These are phyloP conservation scores for Cryoendolithus antarcticus DNA, from an alignment of 2,329 filamentous ascomycete genomes.

Conservation along the genomic window DNA sequence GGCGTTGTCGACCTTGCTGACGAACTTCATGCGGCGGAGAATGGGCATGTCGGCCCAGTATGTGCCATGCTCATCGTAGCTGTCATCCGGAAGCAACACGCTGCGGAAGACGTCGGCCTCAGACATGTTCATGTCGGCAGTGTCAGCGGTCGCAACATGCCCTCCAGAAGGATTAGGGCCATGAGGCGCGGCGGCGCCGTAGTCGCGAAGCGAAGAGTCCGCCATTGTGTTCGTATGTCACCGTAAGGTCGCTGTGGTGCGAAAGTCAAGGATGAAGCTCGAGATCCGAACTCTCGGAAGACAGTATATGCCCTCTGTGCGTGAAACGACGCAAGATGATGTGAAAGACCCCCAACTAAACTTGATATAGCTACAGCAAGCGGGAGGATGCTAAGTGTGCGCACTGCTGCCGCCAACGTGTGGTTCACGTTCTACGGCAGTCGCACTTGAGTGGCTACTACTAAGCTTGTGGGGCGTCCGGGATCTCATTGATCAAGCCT, in stretches of 20 bases:
- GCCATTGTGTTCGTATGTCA: slow-evolving; percentile 9
- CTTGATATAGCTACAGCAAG: too few relatives aligned
- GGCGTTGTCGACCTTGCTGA: slow-evolving; percentile 56
- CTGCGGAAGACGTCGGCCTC: slow-evolving; percentile 60
- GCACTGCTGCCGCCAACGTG: too few relatives aligned
- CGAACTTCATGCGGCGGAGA: slow-evolving; percentile 58
- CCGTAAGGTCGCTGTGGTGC: too few relatives aligned
- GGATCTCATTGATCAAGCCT: too few relatives aligned
- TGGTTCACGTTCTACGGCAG: too few relatives aligned
- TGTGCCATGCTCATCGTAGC: slow-evolving; percentile 65
- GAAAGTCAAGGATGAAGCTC: too few relatives aligned
- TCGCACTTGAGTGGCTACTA: too few relatives aligned
- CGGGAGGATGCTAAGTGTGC: too few relatives aligned
- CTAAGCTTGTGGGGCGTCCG: too few relatives aligned
- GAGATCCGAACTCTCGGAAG: too few relatives aligned
- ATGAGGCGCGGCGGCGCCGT: slow-evolving; percentile 36
- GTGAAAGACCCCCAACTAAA: not conserved
- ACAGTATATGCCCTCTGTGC: too few relatives aligned
- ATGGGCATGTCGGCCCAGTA: slow-evolving; percentile 89
- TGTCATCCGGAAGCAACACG: slow-evolving; percentile 77
- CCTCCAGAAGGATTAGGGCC: slow-evolving; percentile 34
- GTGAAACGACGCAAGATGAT: not conserved
- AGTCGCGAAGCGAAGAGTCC: slow-evolving; percentile 32
- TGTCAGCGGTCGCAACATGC: slow-evolving; percentile 31
- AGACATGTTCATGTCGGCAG: slow-evolving; percentile 40